Evolutionary conservation across 257 asterid species (phyloP).

Genomic region (Rubia yunnanensis): DNA sequence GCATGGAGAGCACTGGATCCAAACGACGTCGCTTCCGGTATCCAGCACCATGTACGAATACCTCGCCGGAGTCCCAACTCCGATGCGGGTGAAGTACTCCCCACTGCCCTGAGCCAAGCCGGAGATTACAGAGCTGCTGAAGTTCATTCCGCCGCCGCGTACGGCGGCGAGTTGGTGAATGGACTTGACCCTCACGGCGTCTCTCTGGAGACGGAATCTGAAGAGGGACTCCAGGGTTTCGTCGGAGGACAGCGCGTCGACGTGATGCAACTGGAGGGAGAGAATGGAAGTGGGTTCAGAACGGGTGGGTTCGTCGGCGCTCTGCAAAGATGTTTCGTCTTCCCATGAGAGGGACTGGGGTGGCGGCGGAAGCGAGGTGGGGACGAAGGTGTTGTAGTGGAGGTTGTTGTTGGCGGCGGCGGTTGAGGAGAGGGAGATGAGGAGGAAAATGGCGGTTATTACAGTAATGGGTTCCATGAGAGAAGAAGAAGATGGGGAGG

Average conservation of each 20-base stretch:
- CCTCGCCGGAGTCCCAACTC: constrained; percentile 68
- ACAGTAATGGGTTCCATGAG: background rate
- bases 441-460: constrained; percentile 6
- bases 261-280: constrained; percentile 47
- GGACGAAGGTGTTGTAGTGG: constrained; percentile 31
- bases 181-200: constrained; percentile 39
- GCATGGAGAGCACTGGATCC: constrained; percentile 92
- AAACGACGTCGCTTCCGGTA: constrained; percentile 84
- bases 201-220: constrained; percentile 58
- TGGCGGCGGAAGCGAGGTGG: constrained; percentile 46
- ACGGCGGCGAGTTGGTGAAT: constrained; percentile 25
- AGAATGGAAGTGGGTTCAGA: constrained; percentile 13
- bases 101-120: constrained; percentile 85
- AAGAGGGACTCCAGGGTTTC: constrained; percentile 57
- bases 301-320: constrained; percentile 10
- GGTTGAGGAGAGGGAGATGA: constrained; percentile 4
- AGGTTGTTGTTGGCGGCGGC: constrained; percentile 24
- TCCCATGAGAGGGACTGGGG: constrained; percentile 39
- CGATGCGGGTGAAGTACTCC: constrained; percentile 94
- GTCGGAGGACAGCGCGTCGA: constrained; percentile 40
- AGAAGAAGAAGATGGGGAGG: background rate
- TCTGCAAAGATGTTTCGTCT: constrained; percentile 4
- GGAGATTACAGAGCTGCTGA: constrained; percentile 60
- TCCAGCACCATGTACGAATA: constrained; percentile 69
- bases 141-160: constrained; percentile 14